Evolutionary conservation across 352 stramenopile genomes (phyloP), one percentile per base, ranked within the genome.

Genomic region (Pythium brachiatum): DNA sequence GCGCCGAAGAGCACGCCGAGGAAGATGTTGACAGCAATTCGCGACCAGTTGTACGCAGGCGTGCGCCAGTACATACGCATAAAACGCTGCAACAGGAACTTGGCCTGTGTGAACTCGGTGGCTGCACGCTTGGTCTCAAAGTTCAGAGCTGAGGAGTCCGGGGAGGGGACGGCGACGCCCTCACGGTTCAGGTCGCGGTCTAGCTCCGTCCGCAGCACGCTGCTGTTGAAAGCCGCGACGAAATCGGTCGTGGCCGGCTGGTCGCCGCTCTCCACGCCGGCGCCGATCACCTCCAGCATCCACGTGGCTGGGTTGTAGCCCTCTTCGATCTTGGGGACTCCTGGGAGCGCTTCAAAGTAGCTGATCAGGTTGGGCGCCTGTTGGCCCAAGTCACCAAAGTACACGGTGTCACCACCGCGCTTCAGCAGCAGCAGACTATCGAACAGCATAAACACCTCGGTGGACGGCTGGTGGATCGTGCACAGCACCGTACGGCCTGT

Each of bases 1-100:
- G 92, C 58, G 7, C 72, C 81, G 51, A 93, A 81, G 1, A 88
- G 29, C 29, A 34, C 29, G 9, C 29, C 29, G 5, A 34, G 29
- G 29, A 34, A 53, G 9, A 72, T 57, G 47, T 69, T 79, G 20
- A 94, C 61, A 8, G 81, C 68, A 12, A 94, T 72, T 5, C 87
- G 77, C 3, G 81, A 79, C 12, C 90, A 53, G 61, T 89, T 92
- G 67, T 96, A 96, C 44, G 67, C 66, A 20, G 83, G 79, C 23
- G 62, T 68, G 25, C 67, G 62, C 67, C 67, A 74, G 52, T 74
- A 68, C 27, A 71, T 50, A 8, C 26, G 13, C 32, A 57, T 53
- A 21, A 60, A 64, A 15, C 62, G 62, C 15, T 23, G 15, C 11
- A 69, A 16, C 7, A 69, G 29, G 12, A 52, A 59, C 76, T 70